Evolutionary conservation across 768 basidiomycete species (phyloP), one percentile per base, ranked within the genome.

Genomic region (Cystobasidium ongulense): DNA sequence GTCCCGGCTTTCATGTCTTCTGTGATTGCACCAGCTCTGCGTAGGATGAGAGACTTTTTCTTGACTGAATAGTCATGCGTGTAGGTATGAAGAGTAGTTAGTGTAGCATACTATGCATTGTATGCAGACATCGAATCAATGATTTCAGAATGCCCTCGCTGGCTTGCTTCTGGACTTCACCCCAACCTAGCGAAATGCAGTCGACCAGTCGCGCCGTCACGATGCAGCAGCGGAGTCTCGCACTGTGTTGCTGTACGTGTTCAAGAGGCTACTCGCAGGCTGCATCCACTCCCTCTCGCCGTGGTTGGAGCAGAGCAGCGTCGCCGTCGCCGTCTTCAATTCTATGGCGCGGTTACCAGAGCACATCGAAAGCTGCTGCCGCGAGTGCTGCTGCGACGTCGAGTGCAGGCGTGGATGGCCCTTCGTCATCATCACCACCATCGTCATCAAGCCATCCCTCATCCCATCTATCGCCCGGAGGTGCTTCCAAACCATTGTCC

Each of bases 1-100:
- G 68, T 71, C 21, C 68, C 68, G 17, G 33, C 68, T 7, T 71
- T 71, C 53, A 54, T 71, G 68, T 57, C 53, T 17, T 4, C 5
- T 21, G 36, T 23, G 52, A 54, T 71, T 7, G 18, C 38, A 53
- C 68, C 68, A 17, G 68, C 68, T 11, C 36, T 71, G 35, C 17
- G 33, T 10, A 43, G 43, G 41, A 67, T 67, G 65, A 8, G 43
- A 15, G 36, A 25, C 13, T 67, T 67, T 31, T 52, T 67, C 13
- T n/a, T 50, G 15, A 50, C 46, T 17, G 46, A 50, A 21, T 50
- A 21, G 21, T n/a, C n/a, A n/a, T n/a, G n/a, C 5, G 7, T 21
- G 46, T n/a, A 50, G 15, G 46, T 17, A 50, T 50, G 17, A 17
- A 50, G 46, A n/a, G 5, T 50, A n/a, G n/a, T 39, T 7, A 39